A percentile compares a stretch with the other conserved stretches of the same genome.
These are phyloP conservation scores for Mycena haematopus DNA, from an alignment of 768 basidiomycete species.

Conservation along the genomic window DNA sequence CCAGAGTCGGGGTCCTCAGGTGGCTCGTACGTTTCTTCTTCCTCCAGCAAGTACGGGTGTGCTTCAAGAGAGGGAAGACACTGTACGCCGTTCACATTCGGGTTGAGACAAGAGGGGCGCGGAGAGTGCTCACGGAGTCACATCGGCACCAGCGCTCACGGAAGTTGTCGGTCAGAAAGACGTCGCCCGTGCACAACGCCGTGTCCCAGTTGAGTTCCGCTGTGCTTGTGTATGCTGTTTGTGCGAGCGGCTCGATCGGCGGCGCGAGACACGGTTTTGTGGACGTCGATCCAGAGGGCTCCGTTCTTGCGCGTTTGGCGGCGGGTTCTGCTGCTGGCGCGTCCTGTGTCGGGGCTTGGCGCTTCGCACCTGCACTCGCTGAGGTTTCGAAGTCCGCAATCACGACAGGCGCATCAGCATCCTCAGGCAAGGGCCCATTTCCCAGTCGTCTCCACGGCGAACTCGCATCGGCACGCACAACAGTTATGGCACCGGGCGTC, in stretches of 20 bases:
- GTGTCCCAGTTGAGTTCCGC: slow-evolving; percentile 32
- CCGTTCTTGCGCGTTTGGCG: slow-evolving; percentile 41
- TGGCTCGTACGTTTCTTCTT: slow-evolving; percentile 85
- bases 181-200: slow-evolving; percentile 66
- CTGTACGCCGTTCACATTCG: slow-evolving; percentile 39
- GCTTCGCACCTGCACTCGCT: slow-evolving; percentile 50
- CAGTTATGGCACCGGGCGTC: slow-evolving; percentile 69
- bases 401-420: slow-evolving; percentile 32
- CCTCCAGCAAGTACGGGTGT: slow-evolving; percentile 68
- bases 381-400: slow-evolving; percentile 33
- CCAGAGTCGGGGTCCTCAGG: slow-evolving; percentile 89
- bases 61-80: slow-evolving; percentile 62
- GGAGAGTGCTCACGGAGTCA: slow-evolving; percentile 49
- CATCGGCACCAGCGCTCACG: slow-evolving; percentile 85
- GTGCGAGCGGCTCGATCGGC: slow-evolving; percentile 50
- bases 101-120: not conserved
- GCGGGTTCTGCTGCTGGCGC: slow-evolving; percentile 39
- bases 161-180: slow-evolving; percentile 79
- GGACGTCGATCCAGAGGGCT: not conserved
- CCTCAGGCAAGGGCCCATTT: slow-evolving; percentile 27
- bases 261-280: slow-evolving; percentile 63
- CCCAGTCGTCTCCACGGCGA: slow-evolving; percentile 62
- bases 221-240: slow-evolving; percentile 47
- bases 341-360: slow-evolving; percentile 39
- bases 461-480: slow-evolving; percentile 55